Evolutionary conservation across 345 rosid species (phyloP), one percentile per base, ranked within the genome.

Genomic region (Aquilaria yunnanensis): DNA sequence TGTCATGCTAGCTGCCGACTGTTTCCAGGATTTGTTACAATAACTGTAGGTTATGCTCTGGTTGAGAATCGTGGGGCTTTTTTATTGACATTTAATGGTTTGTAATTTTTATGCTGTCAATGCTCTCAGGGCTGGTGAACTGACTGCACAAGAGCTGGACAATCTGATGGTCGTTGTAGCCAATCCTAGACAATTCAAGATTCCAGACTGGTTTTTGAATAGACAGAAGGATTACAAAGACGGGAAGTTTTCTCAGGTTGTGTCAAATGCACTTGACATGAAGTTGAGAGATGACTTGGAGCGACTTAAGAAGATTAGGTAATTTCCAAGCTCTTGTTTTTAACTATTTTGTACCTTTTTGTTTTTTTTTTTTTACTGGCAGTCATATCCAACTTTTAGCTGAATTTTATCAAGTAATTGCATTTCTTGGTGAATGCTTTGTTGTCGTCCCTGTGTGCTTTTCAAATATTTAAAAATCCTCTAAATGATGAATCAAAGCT

Each of bases 231-330:
- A 89, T 45, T 87, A 92, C 84, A 92, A 87, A 58, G 98, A 92
- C 14, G 96, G 96, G 0, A 92, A 86, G 75, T 87, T 76, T 47
- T 85, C 90, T 51, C 96, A 92, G 67, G 96, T 92, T 66, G 90
- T 92, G 62, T 92, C 96, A 33, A 92, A 92, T 54, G 98, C 92
- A 1, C 74, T 92, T 49, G 95, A 89, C 83, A 92, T 92, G 96
- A 92, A 92, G 78, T 74, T 92, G 73, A 92, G 98, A 66, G 98
- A 92, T 78, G 97, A 91, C 81, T 80, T 91, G 56, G 97, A 91
- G 78, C 81, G 97, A 45, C 78, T 92, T 65, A 92, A 92, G 81
- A 92, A 92, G 74, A 92, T 92, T 72, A 79, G 95, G 96, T 91
- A 60, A 59, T 47, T 37, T 32, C 30, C 14, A 12, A 37, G 12